phyloP scores from a whole-genome alignment of 306 rosid genomes.

The Casuarina equisetifolia region DNA sequence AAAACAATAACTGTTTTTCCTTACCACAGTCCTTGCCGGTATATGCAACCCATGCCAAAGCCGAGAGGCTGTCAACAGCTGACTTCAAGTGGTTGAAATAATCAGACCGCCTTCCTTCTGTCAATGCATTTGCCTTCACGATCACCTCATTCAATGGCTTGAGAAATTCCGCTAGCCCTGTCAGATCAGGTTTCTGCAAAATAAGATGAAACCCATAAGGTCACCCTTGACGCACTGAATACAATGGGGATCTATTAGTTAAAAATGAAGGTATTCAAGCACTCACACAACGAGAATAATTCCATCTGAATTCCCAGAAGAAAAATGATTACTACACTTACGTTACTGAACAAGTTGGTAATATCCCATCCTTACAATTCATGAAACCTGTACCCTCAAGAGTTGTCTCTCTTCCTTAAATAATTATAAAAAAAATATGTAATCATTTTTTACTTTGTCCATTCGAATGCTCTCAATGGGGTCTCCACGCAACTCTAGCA shows the following conservation, averaged over 20 bases:
- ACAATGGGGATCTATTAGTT: neutral
- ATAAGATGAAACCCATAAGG: slow-evolving; percentile 16
- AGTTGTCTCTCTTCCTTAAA: neutral
- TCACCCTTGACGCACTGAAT: neutral
- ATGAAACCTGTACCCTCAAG: neutral
- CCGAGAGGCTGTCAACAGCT: slow-evolving; percentile 92
- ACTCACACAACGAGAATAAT: neutral
- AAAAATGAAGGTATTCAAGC: neutral
- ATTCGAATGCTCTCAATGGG: neutral
- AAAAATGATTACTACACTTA: neutral
- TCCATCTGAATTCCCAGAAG: neutral
- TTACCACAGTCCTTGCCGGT: slow-evolving; percentile 88
- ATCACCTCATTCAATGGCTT: slow-evolving; percentile 81
- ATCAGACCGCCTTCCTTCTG: slow-evolving; percentile 87
- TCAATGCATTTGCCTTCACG: slow-evolving; percentile 53
- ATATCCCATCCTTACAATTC: neutral
- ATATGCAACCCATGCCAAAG: slow-evolving; percentile 91
- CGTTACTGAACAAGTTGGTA: neutral
- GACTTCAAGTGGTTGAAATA: slow-evolving; percentile 86
- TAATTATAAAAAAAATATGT: neutral
- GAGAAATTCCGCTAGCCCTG: slow-evolving; percentile 78
- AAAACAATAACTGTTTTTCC: slow-evolving; percentile 28
- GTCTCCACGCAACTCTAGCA: neutral
- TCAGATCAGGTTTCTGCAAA: slow-evolving; percentile 78
- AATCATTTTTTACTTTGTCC: neutral